Base-by-base conservation (phyloP, 805 yeast genomes). In the Cyberlindnera euphorbiae region DNA sequence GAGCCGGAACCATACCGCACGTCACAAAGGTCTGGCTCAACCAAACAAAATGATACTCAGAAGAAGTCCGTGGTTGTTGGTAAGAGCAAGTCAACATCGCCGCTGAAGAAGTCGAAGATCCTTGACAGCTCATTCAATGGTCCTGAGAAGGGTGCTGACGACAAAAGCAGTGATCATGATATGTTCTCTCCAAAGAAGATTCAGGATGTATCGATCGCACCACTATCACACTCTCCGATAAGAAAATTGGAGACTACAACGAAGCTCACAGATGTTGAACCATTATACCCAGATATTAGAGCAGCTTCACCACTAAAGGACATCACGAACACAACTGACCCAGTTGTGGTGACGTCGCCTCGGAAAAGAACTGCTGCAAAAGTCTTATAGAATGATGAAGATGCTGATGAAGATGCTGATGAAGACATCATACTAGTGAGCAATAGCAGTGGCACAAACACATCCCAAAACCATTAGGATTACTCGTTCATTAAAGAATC, bases 121-220 rank as follows among this genome's bases (percentile, higher is more conserved):
- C 27, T 53, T 26, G 56, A 53, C 24, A 47, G 52, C 19, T 53
- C 58, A 1, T 44, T 41, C 30, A 42, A 46, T 23, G 38, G 33
- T 8, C n/a, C n/a, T n/a, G n/a, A n/a, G n/a, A n/a, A n/a, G n/a
- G n/a, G n/a, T n/a, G n/a, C n/a, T n/a, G n/a, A n/a, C n/a, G 40
- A 47, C 10, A 31, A 29, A 25, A 9, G 9, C 9, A 19, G 9
- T 19, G 22, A 19, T 19, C 9, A 19, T 9, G 55, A 43, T 17
- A 6, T 50, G 23, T 52, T 53, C 17, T 33, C 52, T 1, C 13
- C 34, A 1, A 45, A 44, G 21, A 44, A 42, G 8, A 12, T 42
- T 18, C 19, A 37, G 8, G 36, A 37, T 7, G 25, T 39, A 2
- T 35, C 41, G 9, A 16, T 49, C 24, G 18, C 16, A 10, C 9